Evolutionary conservation across 1,284 basidiomycete species (phyloP).

Genomic region (Malassezia vespertilionis): DNA sequence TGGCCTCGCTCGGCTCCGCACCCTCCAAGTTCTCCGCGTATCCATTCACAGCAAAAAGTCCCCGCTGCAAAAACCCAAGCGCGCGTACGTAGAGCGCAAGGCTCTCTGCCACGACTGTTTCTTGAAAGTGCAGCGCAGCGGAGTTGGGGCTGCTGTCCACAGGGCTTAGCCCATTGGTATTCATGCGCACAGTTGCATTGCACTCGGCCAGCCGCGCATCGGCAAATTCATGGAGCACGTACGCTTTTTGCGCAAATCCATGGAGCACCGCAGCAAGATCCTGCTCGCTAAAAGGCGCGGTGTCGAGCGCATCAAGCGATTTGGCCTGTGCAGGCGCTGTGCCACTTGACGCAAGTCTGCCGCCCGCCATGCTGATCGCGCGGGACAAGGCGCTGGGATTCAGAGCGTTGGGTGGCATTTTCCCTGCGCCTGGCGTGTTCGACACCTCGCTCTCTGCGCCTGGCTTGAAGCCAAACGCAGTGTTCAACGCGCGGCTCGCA

Average conservation of each 20-base stretch:
- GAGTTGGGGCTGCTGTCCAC: slow-evolving; percentile 12
- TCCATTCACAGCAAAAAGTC: slow-evolving; percentile 54
- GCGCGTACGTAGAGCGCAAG: slow-evolving; percentile 86
- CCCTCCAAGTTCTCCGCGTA: slow-evolving; percentile 17
- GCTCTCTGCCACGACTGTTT: slow-evolving; percentile 56
- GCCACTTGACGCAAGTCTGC: too few species aligned
- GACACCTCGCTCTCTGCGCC: neutral
- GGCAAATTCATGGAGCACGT: slow-evolving; percentile 80
- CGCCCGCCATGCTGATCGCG: slow-evolving; percentile 75
- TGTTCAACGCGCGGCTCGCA: neutral
- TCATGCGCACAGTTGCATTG: slow-evolving; percentile 10
- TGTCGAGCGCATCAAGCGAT: too few species aligned
- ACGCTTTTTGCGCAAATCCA: slow-evolving; percentile 86
- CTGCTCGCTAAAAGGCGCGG: slow-evolving; percentile 58
- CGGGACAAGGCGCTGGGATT: slow-evolving; percentile 54
- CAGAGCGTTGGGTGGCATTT: neutral
- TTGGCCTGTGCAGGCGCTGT: too few species aligned
- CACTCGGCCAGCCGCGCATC: slow-evolving; percentile 73
- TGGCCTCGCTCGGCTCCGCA: slow-evolving; percentile 48
- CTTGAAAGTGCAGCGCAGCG: slow-evolving; percentile 23
- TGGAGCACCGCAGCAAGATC: slow-evolving; percentile 65
- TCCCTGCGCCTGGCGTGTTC: neutral
- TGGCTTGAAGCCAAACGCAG: slow-evolving; percentile 3
- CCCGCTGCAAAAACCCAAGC: slow-evolving; percentile 81
- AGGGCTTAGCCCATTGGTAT: slow-evolving; percentile 1